phyloP scores from a whole-genome alignment of 108 stramenopile species.

The Skeletonema marinoi region DNA sequence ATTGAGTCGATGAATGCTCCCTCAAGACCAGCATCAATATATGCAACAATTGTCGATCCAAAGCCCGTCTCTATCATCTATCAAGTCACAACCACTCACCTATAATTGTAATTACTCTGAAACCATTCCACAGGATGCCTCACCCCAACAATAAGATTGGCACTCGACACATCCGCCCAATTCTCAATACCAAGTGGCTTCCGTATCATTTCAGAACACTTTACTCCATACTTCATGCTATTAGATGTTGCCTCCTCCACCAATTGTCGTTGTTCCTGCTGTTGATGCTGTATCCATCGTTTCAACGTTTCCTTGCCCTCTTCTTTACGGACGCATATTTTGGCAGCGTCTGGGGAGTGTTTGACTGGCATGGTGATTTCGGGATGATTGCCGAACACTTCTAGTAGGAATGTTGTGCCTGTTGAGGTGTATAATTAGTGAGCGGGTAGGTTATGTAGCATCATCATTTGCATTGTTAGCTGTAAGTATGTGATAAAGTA shows the following conservation, averaged over 20 bases:
- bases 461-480: too few species aligned
- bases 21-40: too few species aligned
- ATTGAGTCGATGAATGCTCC: too few species aligned
- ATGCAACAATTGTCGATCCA: background rate
- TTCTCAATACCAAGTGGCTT: constrained; percentile 27
- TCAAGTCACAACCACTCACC: constrained; percentile 5
- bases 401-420: constrained; percentile 21
- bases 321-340: background rate
- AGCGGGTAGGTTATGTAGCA: too few species aligned
- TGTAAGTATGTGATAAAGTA: too few species aligned
- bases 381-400: constrained; percentile 14
- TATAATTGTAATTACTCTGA: constrained; percentile 49
- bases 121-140: constrained; percentile 55
- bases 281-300: background rate
- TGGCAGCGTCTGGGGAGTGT: background rate
- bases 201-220: constrained; percentile 34
- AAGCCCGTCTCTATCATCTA: background rate
- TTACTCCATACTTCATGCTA: constrained; percentile 19
- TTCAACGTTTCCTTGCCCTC: background rate
- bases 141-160: constrained; percentile 51
- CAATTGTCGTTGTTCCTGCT: background rate
- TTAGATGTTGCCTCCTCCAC: background rate
- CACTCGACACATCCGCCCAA: constrained; percentile 24
- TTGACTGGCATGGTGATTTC: constrained; percentile 12
- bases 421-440: background rate